Evolutionary conservation across 176 grass and related monocot species (phyloP), one percentile per base, ranked within the genome.

Genomic region (Carex myosuroides): DNA sequence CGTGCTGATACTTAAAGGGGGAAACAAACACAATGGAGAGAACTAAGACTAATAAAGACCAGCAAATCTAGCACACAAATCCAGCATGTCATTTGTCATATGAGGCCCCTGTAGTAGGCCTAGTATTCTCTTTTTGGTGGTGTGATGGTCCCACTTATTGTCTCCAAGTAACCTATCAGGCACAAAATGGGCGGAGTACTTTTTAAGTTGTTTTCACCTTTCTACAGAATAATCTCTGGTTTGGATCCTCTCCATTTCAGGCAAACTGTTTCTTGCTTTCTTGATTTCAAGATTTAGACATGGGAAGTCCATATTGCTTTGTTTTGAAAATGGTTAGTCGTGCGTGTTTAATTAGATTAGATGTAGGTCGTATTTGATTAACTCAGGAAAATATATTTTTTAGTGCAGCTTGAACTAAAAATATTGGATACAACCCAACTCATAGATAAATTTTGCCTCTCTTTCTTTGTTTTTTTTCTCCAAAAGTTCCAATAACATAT

Each of bases 101-200:
- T 81, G 79, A 53, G 33, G 58, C 37, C 39, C 53, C 52, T 61
- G 32, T 48, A 42, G 8, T 3, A 48, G 3, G 32, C 24, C 22
- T 59, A 26, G 18, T 81, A 62, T 63, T 81, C 57, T 41, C 7
- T 63, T 60, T 3, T 63, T 22, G n/a, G 4, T 80, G 79, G 14
- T 81, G 79, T 21, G 18, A 64, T 32, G 60, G 46, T 3, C 84
- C 72, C 84, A 85, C 70, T 61, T 12, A 50, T 73, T 52, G 84
- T 76, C 72, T 55, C 33, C 8, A 63, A 30, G 48, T 29, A 70
- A 65, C 42, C 56, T 57, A 68, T 80, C 21, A 67, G 53, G 20
- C 59, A 68, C 55, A 44, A 81, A 76, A 69, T 20, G 60, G 29
- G 35, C 13, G 13, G 0, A 75, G 70, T 24, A 48, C 44, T 53